phyloP scores from a whole-genome alignment of 441 rosid genomes.

The Arabidopsis hybrid region DNA sequence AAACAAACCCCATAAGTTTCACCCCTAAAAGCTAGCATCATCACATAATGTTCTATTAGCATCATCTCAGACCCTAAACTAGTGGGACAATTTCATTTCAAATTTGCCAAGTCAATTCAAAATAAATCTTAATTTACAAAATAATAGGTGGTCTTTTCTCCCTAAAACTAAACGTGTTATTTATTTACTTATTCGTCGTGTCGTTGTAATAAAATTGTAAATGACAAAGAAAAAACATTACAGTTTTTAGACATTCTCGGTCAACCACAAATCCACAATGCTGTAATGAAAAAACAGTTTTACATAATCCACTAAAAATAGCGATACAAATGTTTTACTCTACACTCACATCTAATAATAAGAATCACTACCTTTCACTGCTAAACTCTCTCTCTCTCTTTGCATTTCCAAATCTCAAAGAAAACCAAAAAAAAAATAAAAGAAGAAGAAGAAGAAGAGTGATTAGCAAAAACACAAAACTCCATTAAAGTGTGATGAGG shows the following conservation, averaged over 20 bases:
- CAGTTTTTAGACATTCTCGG: constrained; percentile 32
- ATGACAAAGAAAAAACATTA: constrained; percentile 3
- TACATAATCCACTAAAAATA: constrained; percentile 33
- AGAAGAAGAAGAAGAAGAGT: constrained; percentile 15
- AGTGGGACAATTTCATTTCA: constrained; percentile 26
- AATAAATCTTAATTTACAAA: constrained; percentile 17
- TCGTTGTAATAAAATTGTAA: constrained; percentile 15
- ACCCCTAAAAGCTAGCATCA: constrained; percentile 21
- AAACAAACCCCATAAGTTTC: too few relatives aligned
- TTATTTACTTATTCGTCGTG: neutral
- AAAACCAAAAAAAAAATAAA: constrained; percentile 16
- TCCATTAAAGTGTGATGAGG: constrained; percentile 39
- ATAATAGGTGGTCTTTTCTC: neutral
- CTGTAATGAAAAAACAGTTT: constrained; percentile 7
- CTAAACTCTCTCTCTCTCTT: constrained; percentile 33
- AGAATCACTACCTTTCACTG: constrained; percentile 22
- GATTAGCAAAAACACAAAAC: constrained; percentile 12
- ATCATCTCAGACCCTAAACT: constrained; percentile 20
- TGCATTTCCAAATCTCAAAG: constrained; percentile 2
- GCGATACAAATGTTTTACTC: constrained; percentile 12
- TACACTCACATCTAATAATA: constrained; percentile 25
- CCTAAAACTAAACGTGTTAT: neutral
- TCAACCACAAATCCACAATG: constrained; percentile 8
- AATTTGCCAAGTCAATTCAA: constrained; percentile 40
- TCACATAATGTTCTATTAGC: constrained; percentile 25